These are phyloP conservation scores for Lentinula lateritia DNA, from an alignment of 768 basidiomycete species.

Conservation along the genomic window DNA sequence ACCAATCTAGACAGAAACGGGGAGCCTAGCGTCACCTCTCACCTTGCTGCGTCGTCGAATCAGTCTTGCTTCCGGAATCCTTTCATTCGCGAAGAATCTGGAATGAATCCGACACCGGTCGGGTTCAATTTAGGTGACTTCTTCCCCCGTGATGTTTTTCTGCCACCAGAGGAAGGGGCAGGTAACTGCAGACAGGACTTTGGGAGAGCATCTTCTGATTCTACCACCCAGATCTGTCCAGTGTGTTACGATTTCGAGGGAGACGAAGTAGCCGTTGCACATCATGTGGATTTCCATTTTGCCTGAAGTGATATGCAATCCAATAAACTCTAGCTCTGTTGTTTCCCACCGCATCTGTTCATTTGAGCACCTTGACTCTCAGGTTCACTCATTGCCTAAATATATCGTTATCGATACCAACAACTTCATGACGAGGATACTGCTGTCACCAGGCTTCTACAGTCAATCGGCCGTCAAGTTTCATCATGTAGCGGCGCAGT, in stretches of 20 bases:
- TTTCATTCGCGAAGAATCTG: background rate
- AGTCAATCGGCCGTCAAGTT: no score
- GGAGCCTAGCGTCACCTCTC: background rate
- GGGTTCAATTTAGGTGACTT: background rate
- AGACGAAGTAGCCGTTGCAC: background rate
- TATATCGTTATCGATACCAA: no score
- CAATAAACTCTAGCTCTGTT: background rate
- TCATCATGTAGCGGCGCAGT: no score
- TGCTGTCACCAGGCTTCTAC: no score
- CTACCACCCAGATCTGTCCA: background rate
- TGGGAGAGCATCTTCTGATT: background rate
- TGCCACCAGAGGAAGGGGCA: background rate
- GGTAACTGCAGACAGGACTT: no score
- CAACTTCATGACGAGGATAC: no score
- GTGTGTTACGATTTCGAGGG: slow-evolving; percentile 1
- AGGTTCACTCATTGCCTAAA: no score
- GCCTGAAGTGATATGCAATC: background rate
- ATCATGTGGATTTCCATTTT: slow-evolving; percentile 1
- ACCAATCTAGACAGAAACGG: background rate
- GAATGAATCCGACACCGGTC: background rate
- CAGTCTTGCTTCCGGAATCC: background rate
- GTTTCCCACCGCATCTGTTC: background rate
- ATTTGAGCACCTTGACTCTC: background rate
- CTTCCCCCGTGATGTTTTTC: background rate
- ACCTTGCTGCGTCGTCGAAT: background rate